These are phyloP conservation scores for Harringtonia lauricola DNA, from an alignment of 2,329 filamentous ascomycete genomes.

Conservation along the genomic window DNA sequence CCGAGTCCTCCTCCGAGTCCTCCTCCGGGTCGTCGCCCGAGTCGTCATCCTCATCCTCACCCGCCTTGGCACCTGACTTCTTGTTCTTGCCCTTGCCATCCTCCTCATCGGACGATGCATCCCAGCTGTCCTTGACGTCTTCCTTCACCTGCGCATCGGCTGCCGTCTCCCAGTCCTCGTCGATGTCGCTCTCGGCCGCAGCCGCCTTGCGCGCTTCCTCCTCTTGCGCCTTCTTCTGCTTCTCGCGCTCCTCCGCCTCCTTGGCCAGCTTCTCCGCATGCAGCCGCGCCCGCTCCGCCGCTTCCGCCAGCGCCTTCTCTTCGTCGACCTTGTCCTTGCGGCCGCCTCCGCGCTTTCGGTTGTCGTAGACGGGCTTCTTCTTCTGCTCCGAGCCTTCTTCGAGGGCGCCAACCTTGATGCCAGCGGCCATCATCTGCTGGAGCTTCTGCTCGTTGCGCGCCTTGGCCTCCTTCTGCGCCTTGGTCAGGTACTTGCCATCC, in stretches of 20 bases:
- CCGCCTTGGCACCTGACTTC: constrained; percentile 15
- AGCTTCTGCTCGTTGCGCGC: constrained; percentile 67
- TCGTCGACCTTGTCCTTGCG: constrained; percentile 57
- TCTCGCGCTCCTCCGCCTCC: constrained; percentile 50
- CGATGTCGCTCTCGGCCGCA: constrained; percentile 48
- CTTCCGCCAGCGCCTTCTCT: constrained; percentile 67
- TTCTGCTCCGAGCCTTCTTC: constrained; percentile 47
- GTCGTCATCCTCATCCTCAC: constrained; percentile 32
- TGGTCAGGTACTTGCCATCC: constrained; percentile 77
- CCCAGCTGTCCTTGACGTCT: constrained; percentile 89
- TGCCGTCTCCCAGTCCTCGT: constrained; percentile 82
- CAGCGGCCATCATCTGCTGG: constrained; percentile 74
- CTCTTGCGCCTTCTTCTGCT: constrained; percentile 42
- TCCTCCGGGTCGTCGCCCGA: constrained; percentile 15
- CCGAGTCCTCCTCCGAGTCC: constrained; percentile 20
- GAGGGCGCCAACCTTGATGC: constrained; percentile 58
- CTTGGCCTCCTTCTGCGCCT: constrained; percentile 76
- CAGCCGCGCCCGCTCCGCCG: constrained; percentile 56
- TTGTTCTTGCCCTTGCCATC: constrained; percentile 28
- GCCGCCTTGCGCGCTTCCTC: constrained; percentile 40
- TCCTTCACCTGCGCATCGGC: constrained; percentile 56
- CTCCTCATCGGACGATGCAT: constrained; percentile 72
- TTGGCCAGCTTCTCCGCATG: constrained; percentile 59
- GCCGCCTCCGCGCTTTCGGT: constrained; percentile 58
- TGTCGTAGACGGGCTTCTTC: constrained; percentile 67